Percentiles rank a stretch among this genome's conserved stretches.
These are phyloP conservation scores for Penicillium janthinellum DNA, from an alignment of 2,329 filamentous ascomycete species.

Conservation along the genomic window DNA sequence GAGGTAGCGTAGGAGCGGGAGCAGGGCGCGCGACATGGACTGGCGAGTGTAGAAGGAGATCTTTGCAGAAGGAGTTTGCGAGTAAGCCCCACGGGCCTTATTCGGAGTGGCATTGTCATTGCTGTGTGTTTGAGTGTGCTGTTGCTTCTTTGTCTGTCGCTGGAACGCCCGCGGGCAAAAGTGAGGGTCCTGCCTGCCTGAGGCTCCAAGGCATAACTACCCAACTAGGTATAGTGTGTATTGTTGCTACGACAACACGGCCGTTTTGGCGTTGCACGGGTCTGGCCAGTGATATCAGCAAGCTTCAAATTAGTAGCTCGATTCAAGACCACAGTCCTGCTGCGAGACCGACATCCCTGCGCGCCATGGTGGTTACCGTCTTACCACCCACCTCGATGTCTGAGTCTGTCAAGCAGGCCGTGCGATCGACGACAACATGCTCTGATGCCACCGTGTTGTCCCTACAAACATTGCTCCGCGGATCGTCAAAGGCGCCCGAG, in stretches of 20 bases:
- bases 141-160: neutral
- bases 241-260: slow-evolving; percentile 37
- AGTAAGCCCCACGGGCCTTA: slow-evolving; percentile 18
- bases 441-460: slow-evolving; percentile 47
- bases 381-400: slow-evolving; percentile 34
- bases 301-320: slow-evolving; percentile 18
- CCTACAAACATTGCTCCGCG: slow-evolving; percentile 43
- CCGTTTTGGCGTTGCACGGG: slow-evolving; percentile 20
- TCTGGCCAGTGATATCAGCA: slow-evolving; percentile 25
- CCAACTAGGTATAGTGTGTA: slow-evolving; percentile 19
- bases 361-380: slow-evolving; percentile 36
- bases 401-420: slow-evolving; percentile 56
- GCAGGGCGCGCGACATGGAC: slow-evolving; percentile 7
- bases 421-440: slow-evolving; percentile 58
- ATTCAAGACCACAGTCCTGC: slow-evolving; percentile 20
- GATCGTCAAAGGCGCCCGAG: slow-evolving; percentile 27
- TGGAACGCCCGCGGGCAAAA: slow-evolving; percentile 2
- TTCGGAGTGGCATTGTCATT: slow-evolving; percentile 23
- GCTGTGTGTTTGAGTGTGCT: slow-evolving; percentile 1
- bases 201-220: slow-evolving; percentile 20
- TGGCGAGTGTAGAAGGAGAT: slow-evolving; percentile 5
- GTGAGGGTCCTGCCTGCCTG: slow-evolving; percentile 13
- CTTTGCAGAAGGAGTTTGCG: slow-evolving; percentile 5
- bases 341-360: slow-evolving; percentile 16
- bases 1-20: slow-evolving; percentile 25